Percentiles rank a stretch among this genome's conserved stretches.
Conservation (phyloP, 2,329 filamentous ascomycete species). For the Diaporthe sp. region DNA sequence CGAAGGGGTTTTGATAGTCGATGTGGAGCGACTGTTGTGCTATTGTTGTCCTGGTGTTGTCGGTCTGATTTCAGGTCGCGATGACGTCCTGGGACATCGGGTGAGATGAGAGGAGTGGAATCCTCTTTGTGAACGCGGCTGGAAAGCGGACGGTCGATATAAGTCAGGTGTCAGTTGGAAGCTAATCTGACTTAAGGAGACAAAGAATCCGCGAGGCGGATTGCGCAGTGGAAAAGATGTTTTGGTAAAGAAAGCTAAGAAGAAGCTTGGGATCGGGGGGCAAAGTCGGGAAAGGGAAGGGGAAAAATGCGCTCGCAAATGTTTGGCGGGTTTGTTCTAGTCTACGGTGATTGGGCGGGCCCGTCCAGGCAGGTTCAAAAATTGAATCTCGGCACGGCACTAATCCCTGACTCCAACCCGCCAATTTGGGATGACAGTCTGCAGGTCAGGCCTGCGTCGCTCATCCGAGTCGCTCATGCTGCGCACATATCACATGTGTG, state of each 20-base stretch:
- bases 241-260: constrained; percentile 10
- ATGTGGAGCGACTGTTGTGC: constrained; percentile 6
- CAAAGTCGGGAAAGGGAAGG: constrained; percentile 7
- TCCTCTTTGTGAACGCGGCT: not conserved
- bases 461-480: not conserved
- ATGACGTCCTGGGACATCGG: constrained; percentile 37
- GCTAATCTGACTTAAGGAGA: constrained; percentile 2
- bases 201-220: constrained; percentile 2
- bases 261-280: constrained; percentile 16
- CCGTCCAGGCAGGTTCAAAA: constrained; percentile 3
- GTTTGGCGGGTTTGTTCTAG: constrained; percentile 23
- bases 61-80: constrained; percentile 24
- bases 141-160: not conserved
- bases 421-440: constrained; percentile 27
- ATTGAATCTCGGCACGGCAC: constrained; percentile 25
- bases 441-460: constrained; percentile 11
- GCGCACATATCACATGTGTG: not conserved
- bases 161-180: not conserved
- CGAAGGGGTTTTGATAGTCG: constrained; percentile 9
- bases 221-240: constrained; percentile 7
- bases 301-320: constrained; percentile 31
- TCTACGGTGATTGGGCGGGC: constrained; percentile 10
- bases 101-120: constrained; percentile 1
- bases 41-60: constrained; percentile 25
- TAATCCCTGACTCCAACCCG: constrained; percentile 25